Evolutionary conservation across 306 rosid species (phyloP), one percentile per base, ranked within the genome.

Genomic region (Hippophae tibetana): DNA sequence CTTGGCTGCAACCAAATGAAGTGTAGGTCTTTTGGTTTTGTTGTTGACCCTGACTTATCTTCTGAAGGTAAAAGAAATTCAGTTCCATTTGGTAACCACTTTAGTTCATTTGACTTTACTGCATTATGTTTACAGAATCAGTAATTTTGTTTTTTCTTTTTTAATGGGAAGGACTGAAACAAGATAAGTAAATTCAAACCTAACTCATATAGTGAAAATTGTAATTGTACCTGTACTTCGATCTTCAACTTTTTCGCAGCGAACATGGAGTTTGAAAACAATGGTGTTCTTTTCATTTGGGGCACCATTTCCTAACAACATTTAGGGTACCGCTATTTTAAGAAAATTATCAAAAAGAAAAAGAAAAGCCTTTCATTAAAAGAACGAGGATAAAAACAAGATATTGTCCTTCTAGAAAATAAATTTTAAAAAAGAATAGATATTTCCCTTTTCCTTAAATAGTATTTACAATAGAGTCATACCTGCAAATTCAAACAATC

Each of bases 401-500:
- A 49, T 69, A 65, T 52, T 52, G 40, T 52, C 45, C 38, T 41
- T 44, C 54, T 52, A 10, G 18, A 18, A 63, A 58, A 45, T 7
- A 49, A 38, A 5, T 54, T 8, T 13, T 26, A 8, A 12, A 25
- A n/a, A 27, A 56, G 25, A 13, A 43, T 14, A 42, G 47, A 40
- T 1, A 9, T 27, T 10, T 7, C 14, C 31, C 6, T 26, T 9
- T 1, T 47, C 10, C 51, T 27, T 8, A 46, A 42, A 67, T 14
- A 56, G 10, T 26, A 55, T 41, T 50, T 54, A 52, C 64, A 40
- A 53, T 42, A 46, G 54, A 68, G 13, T 61, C 59, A 63, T 60
- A 92, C 99, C 99, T 88, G 93, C 76, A 65, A 73, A 82, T 69
- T 88, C 89, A 70, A 92, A 92, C 50, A 86, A 81, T 73, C 89